phyloP scores from a whole-genome alignment of 1,139 yeast species.

The Sugiyamaella paludigena region DNA sequence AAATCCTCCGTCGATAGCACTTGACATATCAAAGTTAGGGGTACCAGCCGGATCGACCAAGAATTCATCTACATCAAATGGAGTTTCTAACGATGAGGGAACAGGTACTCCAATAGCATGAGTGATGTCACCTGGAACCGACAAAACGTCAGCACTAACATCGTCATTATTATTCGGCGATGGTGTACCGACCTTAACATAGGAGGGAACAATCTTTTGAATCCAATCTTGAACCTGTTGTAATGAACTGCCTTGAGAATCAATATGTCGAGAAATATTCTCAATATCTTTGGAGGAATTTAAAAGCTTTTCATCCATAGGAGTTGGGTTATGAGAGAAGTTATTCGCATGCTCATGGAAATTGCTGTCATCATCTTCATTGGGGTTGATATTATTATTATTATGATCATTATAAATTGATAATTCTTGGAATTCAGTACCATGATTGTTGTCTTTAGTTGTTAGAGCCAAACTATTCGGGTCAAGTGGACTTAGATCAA shows the following conservation, averaged over 20 bases:
- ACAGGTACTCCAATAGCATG: background rate
- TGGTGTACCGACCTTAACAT: constrained; percentile 5
- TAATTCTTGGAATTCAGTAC: constrained; percentile 1
- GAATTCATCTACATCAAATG: constrained; percentile 32
- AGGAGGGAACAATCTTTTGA: constrained; percentile 25
- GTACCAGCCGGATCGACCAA: constrained; percentile 22
- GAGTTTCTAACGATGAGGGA: constrained; percentile 12
- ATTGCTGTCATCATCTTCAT: constrained; percentile 4
- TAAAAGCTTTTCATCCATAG: constrained; percentile 14
- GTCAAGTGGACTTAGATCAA: background rate
- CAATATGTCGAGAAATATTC: constrained; percentile 31
- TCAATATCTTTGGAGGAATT: constrained; percentile 28
- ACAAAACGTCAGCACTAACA: background rate
- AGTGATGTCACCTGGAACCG: background rate
- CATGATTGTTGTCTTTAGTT: constrained; percentile 3
- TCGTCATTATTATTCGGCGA: background rate
- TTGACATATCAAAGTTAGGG: constrained; percentile 11
- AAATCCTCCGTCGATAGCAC: constrained; percentile 3
- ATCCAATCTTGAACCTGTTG: constrained; percentile 40
- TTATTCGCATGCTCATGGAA: constrained; percentile 5
- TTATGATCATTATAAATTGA: constrained; percentile 4
- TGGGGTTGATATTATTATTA: constrained; percentile 1
- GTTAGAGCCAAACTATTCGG: constrained; percentile 8
- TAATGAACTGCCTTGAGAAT: constrained; percentile 34
- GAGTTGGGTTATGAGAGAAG: constrained; percentile 8